Base-by-base conservation (phyloP, 208 protist genomes). In the Porcisia deanei region DNA sequence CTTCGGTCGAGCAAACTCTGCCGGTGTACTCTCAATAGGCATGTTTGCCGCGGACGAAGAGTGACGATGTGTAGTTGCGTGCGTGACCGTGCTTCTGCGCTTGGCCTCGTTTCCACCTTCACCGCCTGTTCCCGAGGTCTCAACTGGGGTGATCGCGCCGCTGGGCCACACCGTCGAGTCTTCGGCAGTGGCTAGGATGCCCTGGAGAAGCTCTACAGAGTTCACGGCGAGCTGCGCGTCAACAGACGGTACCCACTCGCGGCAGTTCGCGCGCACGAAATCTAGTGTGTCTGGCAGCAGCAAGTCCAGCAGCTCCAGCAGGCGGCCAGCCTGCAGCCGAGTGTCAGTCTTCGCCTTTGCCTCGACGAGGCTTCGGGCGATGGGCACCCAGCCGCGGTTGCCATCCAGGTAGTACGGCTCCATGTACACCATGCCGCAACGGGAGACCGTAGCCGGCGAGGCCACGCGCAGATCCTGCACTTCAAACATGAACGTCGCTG, bases 361-460 rank as follows among this genome's bases (percentile, higher is more conserved):
- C 49, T 72, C 69, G 10, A 92, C 77, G 60, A 97, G 83, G 41
- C 85, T 94, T 70, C 84, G 82, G 34, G 90, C 87, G 79, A 97
- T 88, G 14, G 88, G 92, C 53, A 88, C 81, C 94, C 94, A 97
- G n/a, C 97, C 95, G n/a, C 94, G 89, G 54, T 86, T 75, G 20
- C 91, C 89, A 76, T 98, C 94, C 3, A 97, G 81, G 78, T 98
- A 98, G 84, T 91, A 97, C 45, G 96, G 91, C 81, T 99, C 98
- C 78, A 98, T 89, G 81, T 97, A 99, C 65, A 99, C 97, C 99
- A 99, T 99, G 73, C 99, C 99, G 83, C 98, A 99, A 58, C 99
- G 92, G 30, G 98, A 99, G 55, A 99, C 98, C 7, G 99, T 99
- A 20, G 99, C 99, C 22, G 99, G 99, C 20, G 99, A 99, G 20